Percentiles rank a stretch among this genome's conserved stretches.
Conservation (phyloP, 129 eudicot genomes). For the Dittrichia graveolens region DNA sequence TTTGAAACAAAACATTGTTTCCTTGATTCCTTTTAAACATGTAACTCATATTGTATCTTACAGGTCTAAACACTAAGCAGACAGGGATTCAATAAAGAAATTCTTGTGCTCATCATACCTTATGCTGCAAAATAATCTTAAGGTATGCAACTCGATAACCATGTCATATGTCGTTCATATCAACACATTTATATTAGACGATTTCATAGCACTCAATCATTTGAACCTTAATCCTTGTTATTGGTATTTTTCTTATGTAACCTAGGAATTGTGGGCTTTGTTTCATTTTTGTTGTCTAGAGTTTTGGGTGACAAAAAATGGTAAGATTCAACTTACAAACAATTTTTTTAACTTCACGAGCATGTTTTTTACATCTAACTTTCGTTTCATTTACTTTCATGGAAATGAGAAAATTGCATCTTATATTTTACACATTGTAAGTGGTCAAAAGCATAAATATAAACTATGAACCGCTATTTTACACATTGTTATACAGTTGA, state of each 20-base stretch:
- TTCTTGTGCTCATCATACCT: constrained; percentile 82
- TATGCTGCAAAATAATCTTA: constrained; percentile 87
- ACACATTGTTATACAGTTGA: no score
- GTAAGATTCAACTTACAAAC: constrained; percentile 44
- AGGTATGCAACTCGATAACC: constrained; percentile 45
- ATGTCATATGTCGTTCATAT: constrained; percentile 4
- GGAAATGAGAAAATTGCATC: no score
- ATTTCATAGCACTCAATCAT: neutral
- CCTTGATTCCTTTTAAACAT: no score
- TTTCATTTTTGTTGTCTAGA: constrained; percentile 93
- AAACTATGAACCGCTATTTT: no score
- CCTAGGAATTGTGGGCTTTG: constrained; percentile 93
- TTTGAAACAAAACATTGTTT: no score
- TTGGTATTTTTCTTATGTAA: constrained; percentile 14
- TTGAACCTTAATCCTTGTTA: constrained; percentile 7
- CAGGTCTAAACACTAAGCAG: no score
- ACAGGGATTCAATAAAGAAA: no score
- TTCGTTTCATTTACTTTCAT: neutral
- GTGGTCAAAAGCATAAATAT: no score
- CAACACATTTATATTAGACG: neutral
- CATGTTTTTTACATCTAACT: neutral
- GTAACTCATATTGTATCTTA: no score
- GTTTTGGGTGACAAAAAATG: constrained; percentile 87
- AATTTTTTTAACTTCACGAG: neutral
- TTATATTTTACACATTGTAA: no score